phyloP scores from a whole-genome alignment of 768 basidiomycete genomes.

The Arthromyces matolae region DNA sequence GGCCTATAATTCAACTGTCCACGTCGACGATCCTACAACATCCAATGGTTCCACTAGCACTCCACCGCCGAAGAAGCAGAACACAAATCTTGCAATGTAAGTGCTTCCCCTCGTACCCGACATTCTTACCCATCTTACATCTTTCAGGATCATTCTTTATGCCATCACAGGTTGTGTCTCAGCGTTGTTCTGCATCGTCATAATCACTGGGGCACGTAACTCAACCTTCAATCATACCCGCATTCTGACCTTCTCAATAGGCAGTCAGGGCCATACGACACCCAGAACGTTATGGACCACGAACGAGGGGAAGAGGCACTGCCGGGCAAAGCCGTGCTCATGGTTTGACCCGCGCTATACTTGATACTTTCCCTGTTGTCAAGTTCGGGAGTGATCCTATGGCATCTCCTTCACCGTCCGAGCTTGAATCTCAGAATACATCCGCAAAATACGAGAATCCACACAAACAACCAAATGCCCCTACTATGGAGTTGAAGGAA shows the following conservation, averaged over 20 bases:
- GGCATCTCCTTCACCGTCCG: neutral
- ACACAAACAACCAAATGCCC: conserved; percentile 4
- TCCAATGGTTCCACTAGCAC: conserved; percentile 20
- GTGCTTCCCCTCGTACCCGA: conserved; percentile 16
- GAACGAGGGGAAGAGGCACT: conserved; percentile 40
- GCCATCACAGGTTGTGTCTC: conserved; percentile 88
- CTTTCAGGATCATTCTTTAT: conserved; percentile 78
- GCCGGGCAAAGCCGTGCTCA: conserved; percentile 63
- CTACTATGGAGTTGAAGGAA: conserved; percentile 13
- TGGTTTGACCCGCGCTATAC: conserved; percentile 88
- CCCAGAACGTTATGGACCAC: conserved; percentile 89
- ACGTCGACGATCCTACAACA: conserved; percentile 21
- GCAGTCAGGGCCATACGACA: conserved; percentile 80
- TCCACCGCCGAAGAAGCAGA: conserved; percentile 18
- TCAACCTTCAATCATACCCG: conserved; percentile 1
- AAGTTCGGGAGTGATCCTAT: conserved; percentile 56
- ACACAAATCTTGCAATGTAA: conserved; percentile 77
- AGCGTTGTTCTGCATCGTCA: conserved; percentile 78
- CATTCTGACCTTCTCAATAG: conserved; percentile 33
- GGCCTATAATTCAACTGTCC: conserved; percentile 56
- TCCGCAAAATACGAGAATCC: conserved; percentile 26
- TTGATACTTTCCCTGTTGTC: conserved; percentile 94
- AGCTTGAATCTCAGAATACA: neutral
- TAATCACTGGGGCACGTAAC: conserved; percentile 71
- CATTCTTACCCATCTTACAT: conserved; percentile 6